A percentile compares a stretch with the other conserved stretches of the same genome.
Conservation (phyloP, 768 basidiomycete genomes). For the Tulasnella sp. region DNA sequence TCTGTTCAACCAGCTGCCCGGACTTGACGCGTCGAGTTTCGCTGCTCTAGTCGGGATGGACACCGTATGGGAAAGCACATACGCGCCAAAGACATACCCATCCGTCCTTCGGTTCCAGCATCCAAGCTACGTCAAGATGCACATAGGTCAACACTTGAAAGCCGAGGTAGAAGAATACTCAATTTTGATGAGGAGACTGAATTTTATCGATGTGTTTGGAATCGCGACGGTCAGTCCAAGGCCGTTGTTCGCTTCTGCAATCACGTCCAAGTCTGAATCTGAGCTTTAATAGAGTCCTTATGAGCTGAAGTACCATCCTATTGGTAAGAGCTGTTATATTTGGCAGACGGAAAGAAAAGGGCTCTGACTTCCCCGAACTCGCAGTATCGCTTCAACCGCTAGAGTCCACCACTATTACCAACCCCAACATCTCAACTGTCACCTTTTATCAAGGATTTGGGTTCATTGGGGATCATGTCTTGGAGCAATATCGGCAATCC, state of each 20-base stretch:
- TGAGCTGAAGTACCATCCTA: background rate
- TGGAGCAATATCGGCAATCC: conserved; percentile 1
- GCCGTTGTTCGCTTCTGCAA: background rate
- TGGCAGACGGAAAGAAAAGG: too few relatives aligned
- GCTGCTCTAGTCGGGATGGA: background rate
- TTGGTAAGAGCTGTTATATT: background rate
- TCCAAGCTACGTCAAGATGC: conserved; percentile 5
- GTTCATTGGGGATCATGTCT: background rate
- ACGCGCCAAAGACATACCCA: background rate
- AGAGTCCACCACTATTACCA: background rate
- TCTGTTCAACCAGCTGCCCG: background rate
- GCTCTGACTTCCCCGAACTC: background rate
- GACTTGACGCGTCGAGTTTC: background rate
- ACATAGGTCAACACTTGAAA: background rate
- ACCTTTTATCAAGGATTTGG: conserved; percentile 5
- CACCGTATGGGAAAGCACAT: background rate
- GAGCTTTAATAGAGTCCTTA: background rate
- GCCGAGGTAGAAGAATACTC: background rate
- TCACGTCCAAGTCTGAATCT: background rate
- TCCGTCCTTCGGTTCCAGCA: conserved; percentile 1
- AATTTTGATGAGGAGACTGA: background rate
- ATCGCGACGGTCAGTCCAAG: background rate
- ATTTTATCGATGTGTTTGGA: conserved; percentile 5
- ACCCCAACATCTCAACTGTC: background rate
- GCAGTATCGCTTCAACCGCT: background rate